Conservation (phyloP, 192 early-diverging fungal genomes). For the Coemansia guatemalensis region DNA sequence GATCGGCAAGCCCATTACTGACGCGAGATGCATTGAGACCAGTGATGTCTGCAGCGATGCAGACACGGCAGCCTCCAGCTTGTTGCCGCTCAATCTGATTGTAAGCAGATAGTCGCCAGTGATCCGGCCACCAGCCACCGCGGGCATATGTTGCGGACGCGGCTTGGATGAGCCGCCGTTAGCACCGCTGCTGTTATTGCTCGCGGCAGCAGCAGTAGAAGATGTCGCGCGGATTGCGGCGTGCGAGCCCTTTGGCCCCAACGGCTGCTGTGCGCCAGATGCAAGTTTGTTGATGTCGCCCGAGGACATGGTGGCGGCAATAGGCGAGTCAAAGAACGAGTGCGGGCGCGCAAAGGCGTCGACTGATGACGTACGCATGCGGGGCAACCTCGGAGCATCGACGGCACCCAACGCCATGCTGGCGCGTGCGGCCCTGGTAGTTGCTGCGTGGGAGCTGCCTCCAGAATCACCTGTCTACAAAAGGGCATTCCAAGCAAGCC, state of each 20-base stretch:
- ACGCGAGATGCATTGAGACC: conserved; percentile 39
- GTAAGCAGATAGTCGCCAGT: conserved; percentile 26
- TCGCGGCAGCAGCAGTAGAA: conserved; percentile 3
- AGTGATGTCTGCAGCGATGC: conserved; percentile 46
- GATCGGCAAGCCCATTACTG: conserved; percentile 29
- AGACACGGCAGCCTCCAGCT: conserved; percentile 36
- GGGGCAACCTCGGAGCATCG: conserved; percentile 23
- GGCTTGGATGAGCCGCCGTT: background rate
- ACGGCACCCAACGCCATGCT: conserved; percentile 22
- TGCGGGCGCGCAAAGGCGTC: conserved; percentile 20
- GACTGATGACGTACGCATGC: conserved; percentile 28
- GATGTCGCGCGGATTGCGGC: conserved; percentile 10
- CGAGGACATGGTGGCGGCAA: conserved; percentile 1
- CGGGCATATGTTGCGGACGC: conserved; percentile 14
- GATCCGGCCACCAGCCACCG: conserved; percentile 1
- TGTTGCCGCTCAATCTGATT: conserved; percentile 31
- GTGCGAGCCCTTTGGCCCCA: conserved; percentile 32
- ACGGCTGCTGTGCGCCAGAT: conserved; percentile 15
- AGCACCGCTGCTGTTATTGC: conserved; percentile 9
- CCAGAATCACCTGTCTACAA: background rate
- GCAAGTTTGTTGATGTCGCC: conserved; percentile 1
- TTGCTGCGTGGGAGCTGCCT: conserved; percentile 7
- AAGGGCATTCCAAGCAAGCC: too few species aligned
- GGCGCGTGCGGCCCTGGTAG: conserved; percentile 17
- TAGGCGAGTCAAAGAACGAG: conserved; percentile 12